Percentiles rank a stretch among this genome's conserved stretches.
phyloP scores from a whole-genome alignment of 768 basidiomycete genomes.

The Xerocomellus dryophilus region DNA sequence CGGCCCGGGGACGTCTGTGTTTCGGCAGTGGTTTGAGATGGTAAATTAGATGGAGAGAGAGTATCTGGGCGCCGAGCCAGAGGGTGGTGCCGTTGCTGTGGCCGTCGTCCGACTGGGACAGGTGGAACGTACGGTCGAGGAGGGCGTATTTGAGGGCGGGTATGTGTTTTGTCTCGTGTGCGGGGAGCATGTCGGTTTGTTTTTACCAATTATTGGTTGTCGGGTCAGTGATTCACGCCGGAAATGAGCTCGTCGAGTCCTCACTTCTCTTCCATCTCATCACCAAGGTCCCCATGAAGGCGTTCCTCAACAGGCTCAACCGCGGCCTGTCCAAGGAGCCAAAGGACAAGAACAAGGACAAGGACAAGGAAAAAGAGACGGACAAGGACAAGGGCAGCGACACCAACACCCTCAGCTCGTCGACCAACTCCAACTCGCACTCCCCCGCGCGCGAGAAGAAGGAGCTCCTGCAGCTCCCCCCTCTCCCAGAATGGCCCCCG shows the following conservation, averaged over 20 bases:
- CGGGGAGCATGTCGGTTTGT: conserved; percentile 35
- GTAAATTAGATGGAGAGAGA: conserved; percentile 57
- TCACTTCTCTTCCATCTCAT: not conserved
- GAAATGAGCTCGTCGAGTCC: conserved; percentile 21
- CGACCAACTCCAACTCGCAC: conserved; percentile 21
- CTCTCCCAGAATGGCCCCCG: conserved; percentile 70
- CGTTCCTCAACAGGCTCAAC: conserved; percentile 76
- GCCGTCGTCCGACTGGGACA: conserved; percentile 61
- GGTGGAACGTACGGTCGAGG: conserved; percentile 42
- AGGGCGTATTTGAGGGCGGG: conserved; percentile 41
- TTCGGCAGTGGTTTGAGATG: conserved; percentile 25
- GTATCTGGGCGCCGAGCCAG: conserved; percentile 80
- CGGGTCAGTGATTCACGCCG: conserved; percentile 11
- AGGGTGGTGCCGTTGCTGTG: conserved; percentile 75
- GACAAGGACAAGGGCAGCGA: conserved; percentile 33
- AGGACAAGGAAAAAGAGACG: conserved; percentile 34
- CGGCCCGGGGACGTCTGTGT: conserved; percentile 38
- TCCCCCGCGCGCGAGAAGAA: conserved; percentile 51
- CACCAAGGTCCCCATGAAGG: conserved; percentile 62
- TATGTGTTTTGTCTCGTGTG: conserved; percentile 64
- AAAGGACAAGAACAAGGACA: conserved; percentile 62
- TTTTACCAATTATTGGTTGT: not conserved
- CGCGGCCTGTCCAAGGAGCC: conserved; percentile 49
- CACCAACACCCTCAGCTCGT: conserved; percentile 32
- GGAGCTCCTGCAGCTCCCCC: conserved; percentile 51